Base-by-base conservation (phyloP, 1,139 yeast species). In the Saccharomycopsis crataegensis region DNA sequence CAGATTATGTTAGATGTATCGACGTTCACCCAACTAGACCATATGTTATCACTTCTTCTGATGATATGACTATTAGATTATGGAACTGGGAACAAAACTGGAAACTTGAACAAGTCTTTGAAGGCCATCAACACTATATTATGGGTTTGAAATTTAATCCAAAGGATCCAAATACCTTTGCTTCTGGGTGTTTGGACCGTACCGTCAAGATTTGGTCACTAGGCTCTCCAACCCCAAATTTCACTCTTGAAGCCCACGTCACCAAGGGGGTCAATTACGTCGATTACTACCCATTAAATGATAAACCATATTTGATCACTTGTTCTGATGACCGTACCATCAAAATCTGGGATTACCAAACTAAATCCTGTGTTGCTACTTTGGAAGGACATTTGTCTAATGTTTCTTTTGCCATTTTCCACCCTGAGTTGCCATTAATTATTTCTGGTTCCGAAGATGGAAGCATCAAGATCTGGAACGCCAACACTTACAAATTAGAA, bases 1-100 rank as follows among this genome's bases (percentile, higher is more conserved):
- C 96, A 6, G 99, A 94, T 70, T 94, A 93, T 69, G 87, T 93
- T 64, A 83, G 99, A 69, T 82, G 88, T 52, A 79, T 93, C 62
- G 93, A 96, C 8, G 96, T 93, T 45, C 99, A 93, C 70, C 98
- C 98, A 48, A 77, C 94, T 42, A 87, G 87, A 69, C 94, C 98
- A 22, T 87, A 86, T 63, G 77, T 93, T 52, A 76, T 93, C 63
- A 86, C 98, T 5, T 88, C 93, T 50, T 85, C 95, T 52, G 99
- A 93, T 71, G 99, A 93, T 69, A 81, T 87, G 74, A 80, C 95
- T 45, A 80, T 94, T 66, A 90, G 85, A 70, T 77, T 91, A 67
- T 93, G 99, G 98, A 90, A 94, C 70, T 93, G 98, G 98, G 98
- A 93, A 53, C 80, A 82, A 66, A 80, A 79, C 66, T 94, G 99